Conservation (phyloP, 73 alveolate species). For the Stentor roeselii region DNA sequence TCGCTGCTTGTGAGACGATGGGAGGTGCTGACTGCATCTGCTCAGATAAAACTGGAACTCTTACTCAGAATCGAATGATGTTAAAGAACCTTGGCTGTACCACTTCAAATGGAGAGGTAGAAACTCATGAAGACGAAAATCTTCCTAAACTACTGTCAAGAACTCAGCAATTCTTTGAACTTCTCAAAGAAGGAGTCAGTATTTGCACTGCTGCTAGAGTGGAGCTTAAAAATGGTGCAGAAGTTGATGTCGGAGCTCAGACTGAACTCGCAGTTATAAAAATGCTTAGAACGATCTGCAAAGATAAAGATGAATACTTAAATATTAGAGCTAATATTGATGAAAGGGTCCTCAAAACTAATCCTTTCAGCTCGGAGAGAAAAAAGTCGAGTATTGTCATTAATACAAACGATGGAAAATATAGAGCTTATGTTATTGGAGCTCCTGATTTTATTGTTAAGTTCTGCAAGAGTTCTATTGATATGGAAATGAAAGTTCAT, state of each 20-base stretch:
- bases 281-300: neutral
- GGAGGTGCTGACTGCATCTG: conserved; percentile 79
- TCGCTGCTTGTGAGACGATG: conserved; percentile 86
- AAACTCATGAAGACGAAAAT: neutral
- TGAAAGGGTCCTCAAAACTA: conserved; percentile 30
- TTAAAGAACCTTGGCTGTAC: conserved; percentile 10
- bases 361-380: conserved; percentile 65
- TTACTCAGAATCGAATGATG: conserved; percentile 65
- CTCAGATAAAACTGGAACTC: conserved; percentile 76
- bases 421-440: conserved; percentile 58
- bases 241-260: neutral
- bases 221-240: neutral
- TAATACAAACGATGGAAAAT: conserved; percentile 40
- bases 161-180: neutral
- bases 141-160: neutral
- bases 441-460: conserved; percentile 62
- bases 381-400: conserved; percentile 63
- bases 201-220: neutral
- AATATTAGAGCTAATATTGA: conserved; percentile 29
- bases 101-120: neutral
- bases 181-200: conserved; percentile 5
- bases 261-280: conserved; percentile 18
- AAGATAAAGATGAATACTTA: neutral
- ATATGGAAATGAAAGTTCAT: conserved; percentile 40
- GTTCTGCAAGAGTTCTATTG: conserved; percentile 50